phyloP scores from a whole-genome alignment of 352 stramenopile genomes.

The Detonula confervacea region DNA sequence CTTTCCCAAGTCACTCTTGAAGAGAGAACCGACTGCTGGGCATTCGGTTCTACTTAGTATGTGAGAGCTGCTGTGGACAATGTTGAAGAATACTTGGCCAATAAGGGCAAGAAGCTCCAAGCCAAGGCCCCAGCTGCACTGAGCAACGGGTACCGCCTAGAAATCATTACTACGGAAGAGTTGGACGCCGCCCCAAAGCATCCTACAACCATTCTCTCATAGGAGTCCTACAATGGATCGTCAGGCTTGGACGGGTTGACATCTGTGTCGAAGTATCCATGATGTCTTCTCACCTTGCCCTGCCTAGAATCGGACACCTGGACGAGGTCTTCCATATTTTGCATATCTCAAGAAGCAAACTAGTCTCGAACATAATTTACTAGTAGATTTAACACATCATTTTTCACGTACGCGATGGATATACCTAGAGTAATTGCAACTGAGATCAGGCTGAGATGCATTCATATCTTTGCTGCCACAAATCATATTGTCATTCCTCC shows the following conservation, averaged over 20 bases:
- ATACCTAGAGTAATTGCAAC: no score
- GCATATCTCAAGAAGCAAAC: conserved; percentile 49
- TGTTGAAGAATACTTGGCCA: conserved; percentile 18
- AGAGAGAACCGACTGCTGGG: conserved; percentile 11
- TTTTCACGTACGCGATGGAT: no score
- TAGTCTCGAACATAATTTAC: no score
- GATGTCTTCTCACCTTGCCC: conserved; percentile 44
- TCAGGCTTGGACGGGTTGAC: conserved; percentile 45
- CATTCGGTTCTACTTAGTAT: conserved; percentile 22
- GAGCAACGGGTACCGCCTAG: conserved; percentile 10
- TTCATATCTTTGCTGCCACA: no score
- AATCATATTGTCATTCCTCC: no score
- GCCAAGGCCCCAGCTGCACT: neutral
- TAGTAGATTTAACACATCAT: no score
- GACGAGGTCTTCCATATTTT: conserved; percentile 56
- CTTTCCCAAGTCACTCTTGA: conserved; percentile 13
- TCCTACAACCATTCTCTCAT: conserved; percentile 36
- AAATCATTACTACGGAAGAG: conserved; percentile 30
- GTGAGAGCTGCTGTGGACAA: conserved; percentile 24
- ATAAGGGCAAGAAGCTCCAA: conserved; percentile 8
- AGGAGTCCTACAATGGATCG: conserved; percentile 41
- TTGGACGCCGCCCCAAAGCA: no score
- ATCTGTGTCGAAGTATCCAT: conserved; percentile 47
- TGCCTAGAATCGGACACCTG: conserved; percentile 41
- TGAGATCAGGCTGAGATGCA: no score